These are phyloP conservation scores for Kingdonia uniflora DNA, from an alignment of 164 flowering plant species.

Conservation along the genomic window DNA sequence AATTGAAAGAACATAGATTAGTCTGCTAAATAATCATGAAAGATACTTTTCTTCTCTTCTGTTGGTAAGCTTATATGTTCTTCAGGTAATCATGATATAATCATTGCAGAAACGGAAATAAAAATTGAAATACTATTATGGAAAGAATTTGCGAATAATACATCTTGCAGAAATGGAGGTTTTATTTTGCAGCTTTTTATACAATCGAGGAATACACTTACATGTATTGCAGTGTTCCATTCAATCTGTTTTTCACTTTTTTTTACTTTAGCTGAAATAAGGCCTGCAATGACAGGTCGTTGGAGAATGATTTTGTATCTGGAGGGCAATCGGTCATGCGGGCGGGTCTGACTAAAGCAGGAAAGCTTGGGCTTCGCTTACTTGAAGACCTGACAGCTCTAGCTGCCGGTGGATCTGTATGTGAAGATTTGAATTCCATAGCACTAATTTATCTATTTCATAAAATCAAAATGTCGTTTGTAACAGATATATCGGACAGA, in stretches of 20 bases:
- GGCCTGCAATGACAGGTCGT: conserved; percentile 34
- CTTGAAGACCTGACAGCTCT: conserved; percentile 99
- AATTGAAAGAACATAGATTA: too few species aligned
- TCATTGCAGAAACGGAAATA: too few species aligned
- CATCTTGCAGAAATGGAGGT: too few species aligned
- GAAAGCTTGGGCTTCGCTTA: conserved; percentile 74
- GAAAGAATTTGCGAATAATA: too few species aligned
- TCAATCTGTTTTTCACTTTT: conserved; percentile 1
- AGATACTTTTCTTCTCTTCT: too few species aligned
- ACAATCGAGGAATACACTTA: not conserved
- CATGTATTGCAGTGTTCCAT: not conserved
- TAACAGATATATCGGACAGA: too few species aligned
- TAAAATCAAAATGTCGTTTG: too few species aligned
- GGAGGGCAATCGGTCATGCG: conserved; percentile 41
- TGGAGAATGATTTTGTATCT: conserved; percentile 44
- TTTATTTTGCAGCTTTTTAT: not conserved
- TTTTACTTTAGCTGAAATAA: conserved; percentile 10
- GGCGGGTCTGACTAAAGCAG: conserved; percentile 50
- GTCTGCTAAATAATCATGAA: too few species aligned
- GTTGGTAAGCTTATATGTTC: too few species aligned
- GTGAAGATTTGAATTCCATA: conserved; percentile 29
- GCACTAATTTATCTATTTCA: too few species aligned
- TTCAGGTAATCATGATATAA: too few species aligned
- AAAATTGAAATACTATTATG: too few species aligned
- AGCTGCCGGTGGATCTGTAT: conserved; percentile 99